Percentiles rank a stretch among this genome's conserved stretches.
Conservation (phyloP, 768 basidiomycete genomes). For the Saitozyma sp. region DNA sequence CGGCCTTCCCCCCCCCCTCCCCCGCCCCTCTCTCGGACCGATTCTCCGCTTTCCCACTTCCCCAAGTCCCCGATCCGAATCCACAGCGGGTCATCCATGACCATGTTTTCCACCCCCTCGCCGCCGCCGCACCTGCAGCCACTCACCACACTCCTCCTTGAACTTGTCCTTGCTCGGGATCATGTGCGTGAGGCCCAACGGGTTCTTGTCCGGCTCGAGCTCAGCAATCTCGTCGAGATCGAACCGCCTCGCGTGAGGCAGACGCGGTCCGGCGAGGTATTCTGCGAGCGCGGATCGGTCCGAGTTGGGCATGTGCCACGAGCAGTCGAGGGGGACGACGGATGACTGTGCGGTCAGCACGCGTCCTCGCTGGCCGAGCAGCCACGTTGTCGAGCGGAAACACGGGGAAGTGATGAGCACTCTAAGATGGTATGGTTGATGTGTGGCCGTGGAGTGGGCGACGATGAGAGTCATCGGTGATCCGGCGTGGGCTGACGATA, state of each 20-base stretch:
- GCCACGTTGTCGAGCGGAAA: no score
- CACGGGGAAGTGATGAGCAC: no score
- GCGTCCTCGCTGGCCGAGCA: background rate
- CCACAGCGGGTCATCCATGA: background rate
- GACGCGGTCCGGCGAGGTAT: slow-evolving; percentile 62
- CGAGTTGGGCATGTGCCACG: slow-evolving; percentile 93
- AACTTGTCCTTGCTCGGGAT: slow-evolving; percentile 74
- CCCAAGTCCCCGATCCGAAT: no score
- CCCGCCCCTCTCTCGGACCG: no score
- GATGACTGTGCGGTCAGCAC: slow-evolving; percentile 16
- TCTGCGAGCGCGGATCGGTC: slow-evolving; percentile 70
- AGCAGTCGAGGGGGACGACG: slow-evolving; percentile 65
- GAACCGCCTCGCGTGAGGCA: slow-evolving; percentile 72
- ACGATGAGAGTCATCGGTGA: no score
- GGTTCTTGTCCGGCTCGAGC: slow-evolving; percentile 62
- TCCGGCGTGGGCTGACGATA: background rate
- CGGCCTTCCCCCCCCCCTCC: background rate
- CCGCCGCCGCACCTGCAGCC: background rate
- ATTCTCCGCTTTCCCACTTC: no score
- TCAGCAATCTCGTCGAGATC: slow-evolving; percentile 72
- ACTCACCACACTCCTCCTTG: slow-evolving; percentile 75
- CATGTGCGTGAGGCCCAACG: slow-evolving; percentile 89
- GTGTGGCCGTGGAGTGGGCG: no score
- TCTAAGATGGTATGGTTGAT: no score
- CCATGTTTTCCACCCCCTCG: background rate